Evolutionary conservation across 306 rosid species (phyloP).

Genomic region (Trifolium subterraneum): DNA sequence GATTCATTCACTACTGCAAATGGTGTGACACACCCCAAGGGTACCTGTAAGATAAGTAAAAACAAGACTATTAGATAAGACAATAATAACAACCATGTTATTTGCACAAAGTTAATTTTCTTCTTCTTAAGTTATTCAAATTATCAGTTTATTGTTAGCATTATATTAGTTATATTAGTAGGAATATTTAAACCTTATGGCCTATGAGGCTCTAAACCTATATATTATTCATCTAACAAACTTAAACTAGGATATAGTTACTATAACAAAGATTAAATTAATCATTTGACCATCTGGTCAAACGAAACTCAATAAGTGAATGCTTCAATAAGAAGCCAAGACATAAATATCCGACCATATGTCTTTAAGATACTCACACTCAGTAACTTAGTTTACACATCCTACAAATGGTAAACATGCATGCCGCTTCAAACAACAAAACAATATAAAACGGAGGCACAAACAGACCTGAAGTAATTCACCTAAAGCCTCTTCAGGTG

Average conservation of each 20-base stretch:
- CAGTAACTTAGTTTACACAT: background rate
- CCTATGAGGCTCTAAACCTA: background rate
- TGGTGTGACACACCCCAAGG: conserved; percentile 91
- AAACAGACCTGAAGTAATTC: conserved; percentile 78
- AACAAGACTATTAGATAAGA: conserved; percentile 37
- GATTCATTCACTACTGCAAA: conserved; percentile 88
- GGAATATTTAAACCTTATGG: background rate
- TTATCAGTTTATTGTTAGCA: conserved; percentile 3
- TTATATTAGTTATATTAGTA: background rate
- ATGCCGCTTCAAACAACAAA: background rate
- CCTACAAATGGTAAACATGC: background rate
- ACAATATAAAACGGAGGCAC: background rate
- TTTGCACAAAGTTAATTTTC: conserved; percentile 1
- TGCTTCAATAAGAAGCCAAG: background rate
- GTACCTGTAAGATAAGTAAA: conserved; percentile 56
- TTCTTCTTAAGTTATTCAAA: background rate
- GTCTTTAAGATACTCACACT: background rate
- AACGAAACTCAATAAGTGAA: conserved; percentile 27
- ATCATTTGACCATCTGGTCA: conserved; percentile 15
- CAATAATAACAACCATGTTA: conserved; percentile 33
- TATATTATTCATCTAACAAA: background rate
- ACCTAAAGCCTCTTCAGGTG: conserved; percentile 93
- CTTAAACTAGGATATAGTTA: conserved; percentile 14
- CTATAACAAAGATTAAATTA: conserved; percentile 4
- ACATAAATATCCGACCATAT: background rate